phyloP scores from a whole-genome alignment of 768 basidiomycete genomes.

The Tricholoma sp. region DNA sequence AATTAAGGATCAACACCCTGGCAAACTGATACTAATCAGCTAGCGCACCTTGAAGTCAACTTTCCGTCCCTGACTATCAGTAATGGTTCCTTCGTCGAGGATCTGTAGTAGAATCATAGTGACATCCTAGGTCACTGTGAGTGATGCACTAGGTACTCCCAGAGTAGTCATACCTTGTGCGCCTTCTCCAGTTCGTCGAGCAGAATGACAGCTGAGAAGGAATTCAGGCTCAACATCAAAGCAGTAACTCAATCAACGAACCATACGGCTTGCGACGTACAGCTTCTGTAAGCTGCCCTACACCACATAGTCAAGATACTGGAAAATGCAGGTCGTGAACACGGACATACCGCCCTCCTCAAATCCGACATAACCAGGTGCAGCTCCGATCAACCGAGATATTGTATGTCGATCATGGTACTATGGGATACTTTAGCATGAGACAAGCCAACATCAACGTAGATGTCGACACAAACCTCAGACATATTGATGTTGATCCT shows the following conservation, averaged over 20 bases:
- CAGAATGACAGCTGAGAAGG: slow-evolving; percentile 58
- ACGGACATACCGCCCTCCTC: slow-evolving; percentile 60
- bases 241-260: slow-evolving; percentile 18
- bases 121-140: slow-evolving; percentile 52
- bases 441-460: not conserved
- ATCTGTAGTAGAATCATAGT: slow-evolving; percentile 89
- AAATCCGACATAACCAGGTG: slow-evolving; percentile 91
- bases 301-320: not conserved
- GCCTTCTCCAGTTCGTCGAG: slow-evolving; percentile 93
- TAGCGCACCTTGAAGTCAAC: slow-evolving; percentile 79
- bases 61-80: slow-evolving; percentile 88
- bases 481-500: slow-evolving; percentile 95
- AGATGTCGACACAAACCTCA: slow-evolving; percentile 42
- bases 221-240: not conserved
- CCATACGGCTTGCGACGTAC: slow-evolving; percentile 89
- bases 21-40: not conserved
- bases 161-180: slow-evolving; percentile 52
- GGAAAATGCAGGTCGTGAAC: no score
- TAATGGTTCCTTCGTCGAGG: slow-evolving; percentile 84
- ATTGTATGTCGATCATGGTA: slow-evolving; percentile 92
- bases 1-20: not conserved
- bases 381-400: slow-evolving; percentile 85
- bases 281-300: slow-evolving; percentile 84
- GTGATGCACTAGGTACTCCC: not conserved
- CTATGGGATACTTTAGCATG: slow-evolving; percentile 26